phyloP scores from a whole-genome alignment of 2,329 filamentous ascomycete species.

The Aureobasidium sp. region DNA sequence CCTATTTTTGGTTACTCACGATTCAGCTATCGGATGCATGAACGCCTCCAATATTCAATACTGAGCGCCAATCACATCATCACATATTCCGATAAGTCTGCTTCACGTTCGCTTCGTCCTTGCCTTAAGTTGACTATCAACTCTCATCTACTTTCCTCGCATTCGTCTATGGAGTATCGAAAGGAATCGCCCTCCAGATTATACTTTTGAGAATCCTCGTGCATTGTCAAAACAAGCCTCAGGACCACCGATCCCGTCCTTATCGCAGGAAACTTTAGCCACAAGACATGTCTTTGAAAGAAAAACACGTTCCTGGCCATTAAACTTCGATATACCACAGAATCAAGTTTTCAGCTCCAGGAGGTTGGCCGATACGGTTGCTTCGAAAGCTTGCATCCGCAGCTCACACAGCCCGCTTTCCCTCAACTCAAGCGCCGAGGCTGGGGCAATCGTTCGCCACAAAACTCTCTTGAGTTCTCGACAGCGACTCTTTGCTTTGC shows the following conservation, averaged over 20 bases:
- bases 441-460: slow-evolving; percentile 12
- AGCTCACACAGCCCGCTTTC: not conserved
- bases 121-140: not conserved
- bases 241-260: not conserved
- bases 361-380: not conserved
- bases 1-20: slow-evolving; percentile 14
- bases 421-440: not conserved
- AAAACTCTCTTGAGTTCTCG: not conserved
- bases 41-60: slow-evolving; percentile 4
- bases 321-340: slow-evolving; percentile 2
- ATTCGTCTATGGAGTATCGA: not conserved
- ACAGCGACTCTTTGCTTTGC: too few relatives aligned
- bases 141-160: not conserved
- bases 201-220: not conserved
- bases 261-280: not conserved
- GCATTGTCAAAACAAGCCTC: not conserved
- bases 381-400: not conserved
- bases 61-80: slow-evolving; percentile 1
- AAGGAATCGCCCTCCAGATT: not conserved
- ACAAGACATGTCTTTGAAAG: not conserved
- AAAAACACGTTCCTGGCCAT: slow-evolving; percentile 5
- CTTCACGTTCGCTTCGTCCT: not conserved
- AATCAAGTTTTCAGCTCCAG: not conserved
- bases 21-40: slow-evolving; percentile 13
- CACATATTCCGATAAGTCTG: slow-evolving; percentile 11